These are phyloP conservation scores for Amanita thiersii DNA, from an alignment of 768 basidiomycete species.

Conservation along the genomic window DNA sequence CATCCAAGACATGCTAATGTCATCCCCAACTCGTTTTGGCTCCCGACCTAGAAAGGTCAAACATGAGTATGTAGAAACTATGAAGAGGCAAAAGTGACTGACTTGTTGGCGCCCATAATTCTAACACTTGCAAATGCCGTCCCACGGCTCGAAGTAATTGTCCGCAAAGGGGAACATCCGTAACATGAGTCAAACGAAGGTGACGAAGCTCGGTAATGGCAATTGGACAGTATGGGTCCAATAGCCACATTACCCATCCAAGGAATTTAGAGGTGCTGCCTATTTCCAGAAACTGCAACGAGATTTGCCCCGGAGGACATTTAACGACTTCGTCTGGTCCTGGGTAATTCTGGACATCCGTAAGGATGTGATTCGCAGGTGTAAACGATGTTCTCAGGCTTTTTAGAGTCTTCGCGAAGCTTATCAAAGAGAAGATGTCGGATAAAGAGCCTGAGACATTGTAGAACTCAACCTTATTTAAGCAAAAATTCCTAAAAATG, in stretches of 20 bases:
- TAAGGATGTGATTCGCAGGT: neutral
- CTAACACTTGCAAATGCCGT: conserved; percentile 9
- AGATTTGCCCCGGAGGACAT: neutral
- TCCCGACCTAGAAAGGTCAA: conserved; percentile 1
- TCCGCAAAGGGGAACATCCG: conserved; percentile 9
- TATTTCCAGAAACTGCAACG: neutral
- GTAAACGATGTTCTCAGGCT: neutral
- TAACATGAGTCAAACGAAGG: conserved; percentile 12
- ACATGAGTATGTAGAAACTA: conserved; percentile 7
- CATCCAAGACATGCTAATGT: conserved; percentile 1
- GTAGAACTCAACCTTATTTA: conserved; percentile 9
- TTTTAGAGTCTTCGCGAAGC: neutral
- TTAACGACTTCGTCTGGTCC: neutral
- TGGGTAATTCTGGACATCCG: neutral
- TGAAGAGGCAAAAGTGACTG: neutral
- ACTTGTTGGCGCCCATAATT: conserved; percentile 11
- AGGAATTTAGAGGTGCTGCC: conserved; percentile 7
- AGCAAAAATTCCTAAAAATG: conserved; percentile 11
- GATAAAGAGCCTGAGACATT: conserved; percentile 1
- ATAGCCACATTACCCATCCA: conserved; percentile 4
- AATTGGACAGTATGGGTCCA: conserved; percentile 5
- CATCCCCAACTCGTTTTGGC: conserved; percentile 4
- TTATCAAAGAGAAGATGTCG: conserved; percentile 1
- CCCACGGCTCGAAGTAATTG: conserved; percentile 6
- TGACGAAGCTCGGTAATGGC: conserved; percentile 10